These are phyloP conservation scores for Cercospora zeae-maydis DNA, from an alignment of 2,329 filamentous ascomycete species.

Conservation along the genomic window DNA sequence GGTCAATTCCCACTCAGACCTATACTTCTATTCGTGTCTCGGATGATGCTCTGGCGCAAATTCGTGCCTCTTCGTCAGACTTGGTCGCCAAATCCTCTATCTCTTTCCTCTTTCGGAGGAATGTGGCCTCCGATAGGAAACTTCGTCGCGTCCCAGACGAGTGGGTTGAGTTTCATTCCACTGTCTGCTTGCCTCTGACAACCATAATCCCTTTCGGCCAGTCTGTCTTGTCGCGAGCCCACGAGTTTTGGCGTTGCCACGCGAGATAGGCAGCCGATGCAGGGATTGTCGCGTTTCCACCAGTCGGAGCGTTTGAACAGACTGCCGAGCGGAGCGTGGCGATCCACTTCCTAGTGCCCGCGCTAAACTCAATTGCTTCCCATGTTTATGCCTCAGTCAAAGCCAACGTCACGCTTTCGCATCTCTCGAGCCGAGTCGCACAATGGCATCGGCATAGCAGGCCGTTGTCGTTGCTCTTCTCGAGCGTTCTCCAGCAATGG, in stretches of 20 bases:
- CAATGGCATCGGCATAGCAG: background rate
- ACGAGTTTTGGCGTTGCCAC: conserved; percentile 8
- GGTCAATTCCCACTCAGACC: no score
- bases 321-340: background rate
- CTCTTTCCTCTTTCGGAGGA: no score
- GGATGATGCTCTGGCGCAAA: no score
- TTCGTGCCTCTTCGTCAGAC: no score
- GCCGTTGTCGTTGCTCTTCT: background rate
- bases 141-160: no score
- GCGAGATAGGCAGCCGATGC: conserved; percentile 1
- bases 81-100: no score
- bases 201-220: no score
- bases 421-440: background rate
- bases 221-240: background rate
- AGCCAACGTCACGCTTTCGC: background rate
- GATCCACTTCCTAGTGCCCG: background rate
- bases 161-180: no score
- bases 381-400: conserved; percentile 1
- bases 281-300: background rate
- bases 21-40: no score
- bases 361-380: background rate
- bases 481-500: background rate
- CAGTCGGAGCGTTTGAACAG: background rate
- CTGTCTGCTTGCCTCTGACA: no score
- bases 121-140: no score